These are phyloP conservation scores for Alternaria sp. DNA, from an alignment of 2,329 filamentous ascomycete species.

Conservation along the genomic window DNA sequence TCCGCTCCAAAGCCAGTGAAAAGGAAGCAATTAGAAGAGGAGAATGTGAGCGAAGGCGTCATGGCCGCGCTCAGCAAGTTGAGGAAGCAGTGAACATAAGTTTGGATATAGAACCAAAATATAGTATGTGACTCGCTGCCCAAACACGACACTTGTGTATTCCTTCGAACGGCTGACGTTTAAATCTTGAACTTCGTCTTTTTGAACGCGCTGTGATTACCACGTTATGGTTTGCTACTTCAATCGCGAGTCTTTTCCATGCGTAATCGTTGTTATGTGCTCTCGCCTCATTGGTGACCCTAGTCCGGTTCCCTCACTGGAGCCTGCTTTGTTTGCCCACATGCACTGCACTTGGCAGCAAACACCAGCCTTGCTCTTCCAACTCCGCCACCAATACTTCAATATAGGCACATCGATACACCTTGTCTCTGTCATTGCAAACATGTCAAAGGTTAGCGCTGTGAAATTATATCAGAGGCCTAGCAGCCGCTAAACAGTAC, in stretches of 20 bases:
- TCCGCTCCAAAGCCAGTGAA: conserved; percentile 35
- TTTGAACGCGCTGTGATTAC: not conserved
- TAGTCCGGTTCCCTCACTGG: not conserved
- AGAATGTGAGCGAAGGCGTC: conserved; percentile 65
- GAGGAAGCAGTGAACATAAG: conserved; percentile 47
- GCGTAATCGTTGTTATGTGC: conserved; percentile 5
- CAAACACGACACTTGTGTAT: not conserved
- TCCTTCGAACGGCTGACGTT: not conserved
- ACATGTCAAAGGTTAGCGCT: not conserved
- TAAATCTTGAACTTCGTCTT: not conserved
- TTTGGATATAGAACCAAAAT: not conserved
- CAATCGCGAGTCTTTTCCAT: not conserved
- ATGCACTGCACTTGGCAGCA: conserved; percentile 7
- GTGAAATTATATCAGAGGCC: not conserved
- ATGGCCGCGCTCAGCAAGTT: conserved; percentile 67
- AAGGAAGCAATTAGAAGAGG: conserved; percentile 52
- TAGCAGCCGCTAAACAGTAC: not conserved
- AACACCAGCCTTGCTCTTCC: conserved; percentile 4
- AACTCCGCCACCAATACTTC: not conserved
- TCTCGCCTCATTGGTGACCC: conserved; percentile 12
- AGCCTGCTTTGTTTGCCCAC: conserved; percentile 6
- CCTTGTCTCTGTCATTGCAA: not conserved
- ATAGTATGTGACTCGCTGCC: not conserved
- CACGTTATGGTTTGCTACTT: not conserved
- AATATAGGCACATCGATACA: not conserved